These are phyloP conservation scores for Chaetomiaceae sp. DNA, from an alignment of 2,329 filamentous ascomycete species.

Conservation along the genomic window DNA sequence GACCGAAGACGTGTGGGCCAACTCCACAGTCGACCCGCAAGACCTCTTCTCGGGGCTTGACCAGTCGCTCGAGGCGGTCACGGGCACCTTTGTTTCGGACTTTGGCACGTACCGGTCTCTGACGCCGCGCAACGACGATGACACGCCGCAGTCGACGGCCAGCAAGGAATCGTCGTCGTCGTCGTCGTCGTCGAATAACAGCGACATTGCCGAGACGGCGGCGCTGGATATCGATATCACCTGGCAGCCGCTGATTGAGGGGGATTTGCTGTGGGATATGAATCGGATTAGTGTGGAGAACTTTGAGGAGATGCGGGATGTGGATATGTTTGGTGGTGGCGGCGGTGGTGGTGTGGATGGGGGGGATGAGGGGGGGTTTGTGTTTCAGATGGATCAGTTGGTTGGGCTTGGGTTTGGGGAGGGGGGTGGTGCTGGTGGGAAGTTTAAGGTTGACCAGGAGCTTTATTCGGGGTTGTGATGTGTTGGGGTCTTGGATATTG, in stretches of 20 bases:
- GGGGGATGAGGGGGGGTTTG: conserved; percentile 23
- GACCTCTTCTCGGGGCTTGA: conserved; percentile 41
- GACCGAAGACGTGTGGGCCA: conserved; percentile 28
- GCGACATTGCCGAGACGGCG: conserved; percentile 55
- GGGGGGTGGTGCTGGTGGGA: conserved; percentile 49
- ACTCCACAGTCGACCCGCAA: conserved; percentile 51
- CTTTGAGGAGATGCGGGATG: conserved; percentile 24
- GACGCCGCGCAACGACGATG: conserved; percentile 46
- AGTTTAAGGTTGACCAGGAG: conserved; percentile 49
- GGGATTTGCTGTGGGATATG: conserved; percentile 42
- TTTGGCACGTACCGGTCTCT: conserved; percentile 50
- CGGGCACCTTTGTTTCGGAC: conserved; percentile 48
- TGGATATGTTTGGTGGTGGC: conserved; percentile 24
- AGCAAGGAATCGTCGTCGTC: conserved; percentile 57
- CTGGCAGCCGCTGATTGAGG: conserved; percentile 49
- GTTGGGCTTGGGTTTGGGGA: no score
- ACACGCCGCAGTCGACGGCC: conserved; percentile 54
- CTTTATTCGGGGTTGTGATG: conserved; percentile 35
- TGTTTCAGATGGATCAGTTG: conserved; percentile 47
- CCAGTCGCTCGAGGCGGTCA: conserved; percentile 37
- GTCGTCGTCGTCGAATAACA: conserved; percentile 61
- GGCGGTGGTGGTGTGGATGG: no score
- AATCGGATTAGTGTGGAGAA: conserved; percentile 34
- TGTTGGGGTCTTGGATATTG: not conserved
- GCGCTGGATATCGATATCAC: conserved; percentile 49